Conservation (phyloP, 2,329 filamentous ascomycete species). For the Talaromyces amestolkiae region DNA sequence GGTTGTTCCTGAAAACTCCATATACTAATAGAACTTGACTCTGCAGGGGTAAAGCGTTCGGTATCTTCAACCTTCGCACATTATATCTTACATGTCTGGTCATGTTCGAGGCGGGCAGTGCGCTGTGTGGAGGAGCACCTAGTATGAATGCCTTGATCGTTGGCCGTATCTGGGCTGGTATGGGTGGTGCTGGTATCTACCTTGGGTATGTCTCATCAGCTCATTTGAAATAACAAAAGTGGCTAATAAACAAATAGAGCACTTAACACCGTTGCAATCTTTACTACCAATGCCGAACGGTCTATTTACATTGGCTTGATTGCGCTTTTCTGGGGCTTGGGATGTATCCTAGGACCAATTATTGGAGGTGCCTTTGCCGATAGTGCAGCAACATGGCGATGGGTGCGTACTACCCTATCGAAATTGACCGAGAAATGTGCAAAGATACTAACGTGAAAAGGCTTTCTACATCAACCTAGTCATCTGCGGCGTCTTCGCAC, state of each 20-base stretch:
- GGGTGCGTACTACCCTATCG: background rate
- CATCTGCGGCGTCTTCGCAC: slow-evolving; percentile 43
- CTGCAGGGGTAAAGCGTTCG: slow-evolving; percentile 6
- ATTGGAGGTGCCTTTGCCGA: slow-evolving; percentile 39
- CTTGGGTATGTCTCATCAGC: slow-evolving; percentile 3
- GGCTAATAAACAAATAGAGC: background rate
- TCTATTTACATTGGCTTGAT: slow-evolving; percentile 34
- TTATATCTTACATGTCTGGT: slow-evolving; percentile 22
- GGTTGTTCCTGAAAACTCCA: no score
- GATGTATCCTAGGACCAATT: slow-evolving; percentile 39
- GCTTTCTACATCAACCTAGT: slow-evolving; percentile 54
- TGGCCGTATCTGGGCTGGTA: slow-evolving; percentile 37
- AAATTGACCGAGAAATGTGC: no score
- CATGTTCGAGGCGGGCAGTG: slow-evolving; percentile 33
- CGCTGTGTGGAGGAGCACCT: slow-evolving; percentile 47
- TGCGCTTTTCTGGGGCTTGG: slow-evolving; percentile 37
- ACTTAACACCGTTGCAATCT: background rate
- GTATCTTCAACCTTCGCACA: slow-evolving; percentile 7
- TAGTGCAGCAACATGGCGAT: slow-evolving; percentile 30
- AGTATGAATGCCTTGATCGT: slow-evolving; percentile 49
- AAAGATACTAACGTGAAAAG: background rate
- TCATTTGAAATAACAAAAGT: no score
- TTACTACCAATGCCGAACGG: slow-evolving; percentile 26
- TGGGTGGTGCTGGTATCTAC: slow-evolving; percentile 36
- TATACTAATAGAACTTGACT: background rate